Evolutionary conservation across 495 filamentous ascomycete genomes (phyloP).

Genomic region (Xylaria sp.): DNA sequence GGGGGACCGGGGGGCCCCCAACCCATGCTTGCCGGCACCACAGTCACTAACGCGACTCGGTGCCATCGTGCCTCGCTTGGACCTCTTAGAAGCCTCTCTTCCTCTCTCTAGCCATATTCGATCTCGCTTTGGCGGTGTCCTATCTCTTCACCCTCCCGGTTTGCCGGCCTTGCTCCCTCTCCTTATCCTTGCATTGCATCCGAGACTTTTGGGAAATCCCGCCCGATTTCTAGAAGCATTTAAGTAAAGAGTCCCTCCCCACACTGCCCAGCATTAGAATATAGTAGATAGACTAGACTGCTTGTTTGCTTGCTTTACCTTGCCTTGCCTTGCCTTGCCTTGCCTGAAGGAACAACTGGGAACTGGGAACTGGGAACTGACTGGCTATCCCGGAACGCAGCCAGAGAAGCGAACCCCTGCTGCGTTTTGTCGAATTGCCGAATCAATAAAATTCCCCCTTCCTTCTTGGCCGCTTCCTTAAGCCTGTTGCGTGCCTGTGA

Average conservation of each 20-base stretch:
- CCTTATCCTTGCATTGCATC: conserved; percentile 23
- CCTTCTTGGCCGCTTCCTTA: conserved; percentile 11
- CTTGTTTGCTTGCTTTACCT: no score
- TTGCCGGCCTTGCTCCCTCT: conserved; percentile 17
- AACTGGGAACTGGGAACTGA: no score
- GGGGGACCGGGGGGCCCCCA: conserved; percentile 8
- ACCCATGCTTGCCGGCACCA: conserved; percentile 17
- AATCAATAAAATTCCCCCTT: conserved; percentile 26
- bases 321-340: no score
- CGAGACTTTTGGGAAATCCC: conserved; percentile 14
- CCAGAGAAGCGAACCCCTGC: conserved; percentile 22
- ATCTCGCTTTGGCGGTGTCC: conserved; percentile 20
- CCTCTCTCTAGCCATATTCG: conserved; percentile 21
- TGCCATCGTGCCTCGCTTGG: conserved; percentile 25
- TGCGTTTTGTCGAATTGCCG: conserved; percentile 14
- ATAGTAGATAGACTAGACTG: no score
- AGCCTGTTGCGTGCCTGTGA: neutral
- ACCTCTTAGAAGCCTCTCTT: conserved; percentile 25
- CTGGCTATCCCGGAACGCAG: conserved; percentile 17
- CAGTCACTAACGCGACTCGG: conserved; percentile 17
- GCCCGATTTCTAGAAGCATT: conserved; percentile 20
- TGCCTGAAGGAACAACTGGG: conserved; percentile 1
- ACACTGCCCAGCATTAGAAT: conserved; percentile 15
- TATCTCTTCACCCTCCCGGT: conserved; percentile 18
- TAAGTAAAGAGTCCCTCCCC: conserved; percentile 23